Base-by-base conservation (phyloP, 2,329 filamentous ascomycete genomes). In the Mycogone perniciosa region DNA sequence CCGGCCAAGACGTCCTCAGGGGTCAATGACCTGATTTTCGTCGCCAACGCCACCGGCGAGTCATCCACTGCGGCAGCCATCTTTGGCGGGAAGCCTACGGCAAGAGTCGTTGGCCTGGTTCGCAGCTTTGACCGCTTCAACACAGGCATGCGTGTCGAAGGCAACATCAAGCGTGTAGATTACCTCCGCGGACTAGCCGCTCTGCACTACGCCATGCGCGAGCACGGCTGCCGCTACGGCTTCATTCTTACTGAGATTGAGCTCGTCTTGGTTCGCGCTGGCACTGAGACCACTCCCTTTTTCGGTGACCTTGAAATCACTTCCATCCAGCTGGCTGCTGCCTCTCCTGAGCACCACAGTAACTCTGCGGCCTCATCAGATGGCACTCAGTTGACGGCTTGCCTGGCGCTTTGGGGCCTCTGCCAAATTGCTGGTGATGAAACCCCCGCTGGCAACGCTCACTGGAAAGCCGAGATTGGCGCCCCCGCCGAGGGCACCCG, bases 171-270 rank as follows among this genome's bases (percentile, higher is more conserved):
- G 70, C 86, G 88, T 52, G 88, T 96, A 52, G 84, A 92, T 69
- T 96, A 96, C 72, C 84, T 96, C 20, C 85, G 87, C 46, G 89
- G 89, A 1, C 81, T 97, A 5, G 79, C 90, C 0, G 89, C 95
- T 60, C 75, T 96, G 41, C 92, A 97, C 70, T 82, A 88, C 64
- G 84, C 85, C 63, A 96, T 96, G 89, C 89, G 92, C 67, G 89
- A 95, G 71, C 88, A 96, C 71, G 84, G 85, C 58, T 95, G 89
- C 65, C 85, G 92, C 53, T 97, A 96, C 68, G 92, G 92, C 49
- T 97, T 96, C 75, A 92, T 97, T 68, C 83, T 96, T 64, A 96
- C 89, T 1, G 92, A 96, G 71, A 96, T 96, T 60, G 92, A 97
- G 71, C 83, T 96, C 7, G 85, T 96, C 37, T 84, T 93, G 60